Evolutionary conservation across 2,329 filamentous ascomycete genomes (phyloP), one percentile per base, ranked within the genome.

Genomic region (Neonectria neomacrospora): DNA sequence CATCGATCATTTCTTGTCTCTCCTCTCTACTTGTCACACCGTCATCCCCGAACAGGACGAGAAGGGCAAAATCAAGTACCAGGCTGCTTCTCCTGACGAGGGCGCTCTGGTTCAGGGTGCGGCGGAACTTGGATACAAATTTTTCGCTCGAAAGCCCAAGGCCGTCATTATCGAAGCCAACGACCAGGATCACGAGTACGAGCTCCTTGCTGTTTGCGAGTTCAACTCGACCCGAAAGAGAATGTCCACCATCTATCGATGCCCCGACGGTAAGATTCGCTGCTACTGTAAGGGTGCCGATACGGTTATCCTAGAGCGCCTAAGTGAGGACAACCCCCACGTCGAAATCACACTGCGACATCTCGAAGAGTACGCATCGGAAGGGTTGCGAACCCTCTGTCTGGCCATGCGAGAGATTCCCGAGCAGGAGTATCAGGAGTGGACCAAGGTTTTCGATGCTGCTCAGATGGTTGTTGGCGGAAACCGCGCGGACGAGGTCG

Each of bases 191-290:
- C 84, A 87, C 45, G 91, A 97, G 76, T 99, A 96, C 76, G 93
- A 97, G 77, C 85, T 99, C 41, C 82, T 99, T 62, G 95, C 95
- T 2, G 94, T 99, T n/a, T 97, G 95, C 77, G 96, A 99, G 78
- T 99, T 99, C 84, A 99, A 99, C 80, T 98, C 96, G 1, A 81
- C 79, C 20, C 87, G 96, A 73, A 99, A 99, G 82, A 87, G 96
- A 69, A 99, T 99, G 96, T 98, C 96, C 8, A 92, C 95, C 22
- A 96, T 99, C 70, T 97, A 96, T 82, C 90, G 96, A 56, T 97
- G 95, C 75, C 96, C 96, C 0, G 95, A 98, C 80, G 96, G 96
- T 66, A 97, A 96, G 81, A 91, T 99, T 63, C 86, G 96, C 54
- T 90, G 93, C 72, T 99, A 97, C 79, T 95, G 91, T 81, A 99